Base-by-base conservation (phyloP, 176 grass and related monocot genomes). In the Oryza glumipatula region DNA sequence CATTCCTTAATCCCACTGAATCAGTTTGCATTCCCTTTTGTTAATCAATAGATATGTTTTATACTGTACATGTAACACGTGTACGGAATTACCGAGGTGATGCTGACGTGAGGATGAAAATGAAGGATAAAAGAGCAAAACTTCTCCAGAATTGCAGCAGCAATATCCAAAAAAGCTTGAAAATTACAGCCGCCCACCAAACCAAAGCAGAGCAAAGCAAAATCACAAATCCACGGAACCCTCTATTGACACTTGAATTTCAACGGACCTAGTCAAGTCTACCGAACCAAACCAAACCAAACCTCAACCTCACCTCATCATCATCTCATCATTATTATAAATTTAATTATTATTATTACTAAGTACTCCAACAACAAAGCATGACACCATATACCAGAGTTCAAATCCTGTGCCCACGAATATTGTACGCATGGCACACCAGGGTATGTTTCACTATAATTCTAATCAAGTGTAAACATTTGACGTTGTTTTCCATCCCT, bases 171-270 rank as follows among this genome's bases (percentile, higher is more conserved):
- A 21, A 41, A 8, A 58, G 19, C 54, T 76, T 67, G 82, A 64
- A 39, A 52, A 10, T 19, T 44, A 21, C 30, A 39, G 80, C 5
- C 11, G 67, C 49, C 49, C 14, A 54, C 12, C 47, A 49, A 48
- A 13, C 44, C 15, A 22, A 7, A 8, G 1, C 22, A 22, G 4
- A 8, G 1, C 39, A 47, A 64, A 64, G 14, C 15, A 58, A 58
- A 28, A 63, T 85, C 38, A 65, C 67, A 76, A 28, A 79, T 46
- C 58, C 58, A 63, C 14, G 54, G 19, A 58, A 56, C 5, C 15
- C 52, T 63, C 60, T 74, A 69, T 83, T 90, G 84, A 86, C 84
- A 83, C 84, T 87, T 76, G 84, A 90, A 87, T 74, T 80, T 90
- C 76, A 70, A 87, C 39, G 64, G 89, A 87, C 88, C 80, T 41